Evolutionary conservation across 2,329 filamentous ascomycete species (phyloP).

Genomic region (Alternaria metachromatica): DNA sequence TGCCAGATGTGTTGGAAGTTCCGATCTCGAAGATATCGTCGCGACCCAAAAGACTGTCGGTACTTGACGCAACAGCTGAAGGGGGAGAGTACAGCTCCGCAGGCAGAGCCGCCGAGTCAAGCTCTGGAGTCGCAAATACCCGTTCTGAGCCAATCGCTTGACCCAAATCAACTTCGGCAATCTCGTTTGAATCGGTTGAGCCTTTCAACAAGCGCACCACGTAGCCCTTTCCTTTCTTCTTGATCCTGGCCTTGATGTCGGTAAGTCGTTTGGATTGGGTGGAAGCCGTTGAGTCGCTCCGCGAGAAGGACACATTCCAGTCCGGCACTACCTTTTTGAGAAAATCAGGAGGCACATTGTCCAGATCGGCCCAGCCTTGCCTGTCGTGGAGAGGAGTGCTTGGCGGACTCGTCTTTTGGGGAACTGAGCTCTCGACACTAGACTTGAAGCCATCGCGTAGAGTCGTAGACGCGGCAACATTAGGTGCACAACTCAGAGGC

Average conservation of each 20-base stretch:
- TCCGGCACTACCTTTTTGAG: slow-evolving; percentile 40
- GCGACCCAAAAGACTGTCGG: neutral
- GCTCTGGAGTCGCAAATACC: slow-evolving; percentile 14
- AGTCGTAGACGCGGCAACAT: slow-evolving; percentile 19
- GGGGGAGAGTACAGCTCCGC: slow-evolving; percentile 28
- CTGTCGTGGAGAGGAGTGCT: slow-evolving; percentile 31
- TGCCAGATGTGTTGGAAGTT: slow-evolving; percentile 30
- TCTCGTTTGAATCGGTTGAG: slow-evolving; percentile 31
- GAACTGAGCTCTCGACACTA: slow-evolving; percentile 20
- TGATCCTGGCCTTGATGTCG: slow-evolving; percentile 42
- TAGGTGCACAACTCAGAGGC: slow-evolving; percentile 9
- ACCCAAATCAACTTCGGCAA: slow-evolving; percentile 32
- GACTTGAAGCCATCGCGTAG: slow-evolving; percentile 24
- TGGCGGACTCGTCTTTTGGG: slow-evolving; percentile 32
- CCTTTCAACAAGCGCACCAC: slow-evolving; percentile 40
- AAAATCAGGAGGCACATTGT: slow-evolving; percentile 37
- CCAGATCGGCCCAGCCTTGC: slow-evolving; percentile 39
- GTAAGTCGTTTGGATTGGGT: slow-evolving; percentile 34
- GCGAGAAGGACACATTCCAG: slow-evolving; percentile 36
- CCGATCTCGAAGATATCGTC: slow-evolving; percentile 33
- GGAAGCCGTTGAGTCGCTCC: slow-evolving; percentile 35
- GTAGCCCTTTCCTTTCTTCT: slow-evolving; percentile 44
- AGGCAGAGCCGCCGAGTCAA: slow-evolving; percentile 22
- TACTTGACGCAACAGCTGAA: neutral
- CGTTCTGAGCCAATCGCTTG: too few species aligned